These are phyloP conservation scores for Coniophora puteana DNA, from an alignment of 1,284 basidiomycete genomes.

Conservation along the genomic window DNA sequence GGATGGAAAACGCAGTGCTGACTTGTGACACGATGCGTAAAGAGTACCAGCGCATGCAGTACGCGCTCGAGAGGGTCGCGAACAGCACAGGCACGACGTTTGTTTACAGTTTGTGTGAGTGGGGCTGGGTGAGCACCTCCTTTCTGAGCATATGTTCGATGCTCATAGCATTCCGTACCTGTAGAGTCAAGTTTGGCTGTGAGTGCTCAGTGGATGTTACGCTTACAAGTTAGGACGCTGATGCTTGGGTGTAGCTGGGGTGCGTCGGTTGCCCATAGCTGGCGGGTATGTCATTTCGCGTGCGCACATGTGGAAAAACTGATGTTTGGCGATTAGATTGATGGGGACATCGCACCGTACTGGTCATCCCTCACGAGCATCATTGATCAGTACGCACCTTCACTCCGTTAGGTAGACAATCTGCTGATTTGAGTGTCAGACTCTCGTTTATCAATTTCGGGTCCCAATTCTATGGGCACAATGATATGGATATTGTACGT, in stretches of 20 bases:
- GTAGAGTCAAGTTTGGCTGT: no score
- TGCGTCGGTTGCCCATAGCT: no score
- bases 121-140: conserved; percentile 44
- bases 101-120: conserved; percentile 47
- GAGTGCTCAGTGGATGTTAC: no score
- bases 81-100: conserved; percentile 37
- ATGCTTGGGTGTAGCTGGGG: no score
- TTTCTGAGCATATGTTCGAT: no score
- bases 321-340: conserved; percentile 17
- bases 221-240: no score
- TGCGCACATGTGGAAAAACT: no score
- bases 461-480: conserved; percentile 58
- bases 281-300: no score
- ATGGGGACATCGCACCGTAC: conserved; percentile 29
- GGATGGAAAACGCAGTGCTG: no score
- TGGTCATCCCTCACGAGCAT: conserved; percentile 38
- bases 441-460: conserved; percentile 49
- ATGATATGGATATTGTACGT: conserved; percentile 64
- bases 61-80: conserved; percentile 40
- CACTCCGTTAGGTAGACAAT: neutral
- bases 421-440: conserved; percentile 22
- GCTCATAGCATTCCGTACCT: no score
- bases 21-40: conserved; percentile 3
- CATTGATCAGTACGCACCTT: conserved; percentile 34
- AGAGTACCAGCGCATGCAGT: conserved; percentile 48